phyloP scores from a whole-genome alignment of 2,329 filamentous ascomycete species.

The Penicillium thymicola region DNA sequence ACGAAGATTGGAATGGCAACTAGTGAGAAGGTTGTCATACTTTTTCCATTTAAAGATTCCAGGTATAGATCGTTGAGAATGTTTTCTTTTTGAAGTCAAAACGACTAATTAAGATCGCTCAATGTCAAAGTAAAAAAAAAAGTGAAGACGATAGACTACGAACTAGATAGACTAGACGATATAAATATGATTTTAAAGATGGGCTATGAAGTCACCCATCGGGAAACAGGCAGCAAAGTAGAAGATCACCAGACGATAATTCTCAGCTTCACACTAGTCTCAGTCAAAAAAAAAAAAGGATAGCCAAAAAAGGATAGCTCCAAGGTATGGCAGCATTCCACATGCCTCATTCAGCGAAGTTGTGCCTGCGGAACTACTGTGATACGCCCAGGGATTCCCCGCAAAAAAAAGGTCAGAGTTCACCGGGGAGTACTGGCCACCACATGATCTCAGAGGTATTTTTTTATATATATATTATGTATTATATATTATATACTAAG shows the following conservation, averaged over 20 bases:
- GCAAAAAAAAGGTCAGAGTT: slow-evolving; percentile 20
- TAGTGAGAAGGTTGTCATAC: slow-evolving; percentile 34
- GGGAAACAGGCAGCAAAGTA: slow-evolving; percentile 13
- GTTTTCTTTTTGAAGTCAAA: background rate
- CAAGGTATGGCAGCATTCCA: slow-evolving; percentile 16
- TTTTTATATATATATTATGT: background rate
- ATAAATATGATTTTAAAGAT: slow-evolving; percentile 17
- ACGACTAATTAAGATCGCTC: slow-evolving; percentile 3
- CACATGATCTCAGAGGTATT: slow-evolving; percentile 17
- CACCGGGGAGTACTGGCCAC: slow-evolving; percentile 12
- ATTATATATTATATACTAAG: background rate
- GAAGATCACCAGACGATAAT: slow-evolving; percentile 21
- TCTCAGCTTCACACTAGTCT: slow-evolving; percentile 10
- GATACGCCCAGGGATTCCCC: slow-evolving; percentile 29
- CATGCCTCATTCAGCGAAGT: slow-evolving; percentile 19
- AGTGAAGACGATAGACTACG: background rate
- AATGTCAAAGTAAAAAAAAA: background rate
- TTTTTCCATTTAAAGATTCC: slow-evolving; percentile 17
- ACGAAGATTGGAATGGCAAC: slow-evolving; percentile 29
- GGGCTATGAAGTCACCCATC: slow-evolving; percentile 13
- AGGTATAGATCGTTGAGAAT: background rate
- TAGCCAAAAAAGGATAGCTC: slow-evolving; percentile 12
- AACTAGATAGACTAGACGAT: background rate
- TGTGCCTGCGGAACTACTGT: slow-evolving; percentile 16
- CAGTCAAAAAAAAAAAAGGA: slow-evolving; percentile 9